phyloP scores from a whole-genome alignment of 495 filamentous ascomycete species.

The Pyrenula aspistea region DNA sequence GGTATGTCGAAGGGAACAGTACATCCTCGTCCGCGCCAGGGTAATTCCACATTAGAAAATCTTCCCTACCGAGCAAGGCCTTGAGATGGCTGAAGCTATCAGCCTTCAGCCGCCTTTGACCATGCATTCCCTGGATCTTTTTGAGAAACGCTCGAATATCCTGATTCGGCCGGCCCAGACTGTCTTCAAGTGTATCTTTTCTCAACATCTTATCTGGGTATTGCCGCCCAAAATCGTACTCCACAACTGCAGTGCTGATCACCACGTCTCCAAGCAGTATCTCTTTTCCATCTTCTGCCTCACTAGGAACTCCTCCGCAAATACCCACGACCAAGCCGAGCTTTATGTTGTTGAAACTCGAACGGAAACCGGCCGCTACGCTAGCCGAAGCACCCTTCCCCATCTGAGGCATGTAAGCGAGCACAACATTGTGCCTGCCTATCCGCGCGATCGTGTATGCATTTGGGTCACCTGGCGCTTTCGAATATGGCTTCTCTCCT shows the following conservation, averaged over 20 bases:
- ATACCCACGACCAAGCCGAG: slow-evolving; percentile 20
- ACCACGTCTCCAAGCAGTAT: slow-evolving; percentile 24
- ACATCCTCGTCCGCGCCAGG: slow-evolving; percentile 12
- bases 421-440: slow-evolving; percentile 4
- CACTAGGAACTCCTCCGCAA: slow-evolving; percentile 18
- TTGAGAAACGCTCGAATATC: slow-evolving; percentile 12
- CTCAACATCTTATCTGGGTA: slow-evolving; percentile 8
- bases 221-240: slow-evolving; percentile 18
- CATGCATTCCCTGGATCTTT: slow-evolving; percentile 7
- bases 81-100: slow-evolving; percentile 4
- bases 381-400: slow-evolving; percentile 3
- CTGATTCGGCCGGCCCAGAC: slow-evolving; percentile 9
- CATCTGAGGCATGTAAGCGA: slow-evolving; percentile 4
- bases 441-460: neutral
- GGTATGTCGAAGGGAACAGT: slow-evolving; percentile 16
- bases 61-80: slow-evolving; percentile 3
- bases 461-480: neutral
- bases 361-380: neutral
- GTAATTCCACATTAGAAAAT: slow-evolving; percentile 6
- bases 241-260: slow-evolving; percentile 16
- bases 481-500: neutral
- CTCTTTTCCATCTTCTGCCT: slow-evolving; percentile 3
- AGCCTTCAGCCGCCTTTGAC: slow-evolving; percentile 5
- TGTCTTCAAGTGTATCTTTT: slow-evolving; percentile 11
- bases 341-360: slow-evolving; percentile 1